Evolutionary conservation across 1,139 yeast genomes (phyloP).

Genomic region (Scheffersomyces titani): DNA sequence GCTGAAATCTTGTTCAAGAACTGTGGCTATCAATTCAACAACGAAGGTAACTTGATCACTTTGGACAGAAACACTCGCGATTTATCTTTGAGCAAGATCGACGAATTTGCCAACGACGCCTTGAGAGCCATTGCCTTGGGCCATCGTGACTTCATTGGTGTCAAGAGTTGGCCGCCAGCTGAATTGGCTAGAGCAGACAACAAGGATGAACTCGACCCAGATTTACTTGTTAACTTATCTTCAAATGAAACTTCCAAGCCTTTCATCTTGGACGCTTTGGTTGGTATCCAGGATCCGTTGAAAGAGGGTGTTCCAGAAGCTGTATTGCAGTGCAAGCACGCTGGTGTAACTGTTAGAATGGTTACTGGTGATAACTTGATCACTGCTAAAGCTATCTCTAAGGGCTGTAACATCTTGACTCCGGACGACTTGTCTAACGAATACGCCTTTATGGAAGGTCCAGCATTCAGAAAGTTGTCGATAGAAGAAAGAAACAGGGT

Average conservation of each 20-base stretch:
- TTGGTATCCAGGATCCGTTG: conserved; percentile 94
- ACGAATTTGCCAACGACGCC: conserved; percentile 70
- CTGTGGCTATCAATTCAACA: conserved; percentile 46
- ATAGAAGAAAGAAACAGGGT: conserved; percentile 56
- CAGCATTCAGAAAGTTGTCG: conserved; percentile 70
- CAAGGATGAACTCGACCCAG: conserved; percentile 48
- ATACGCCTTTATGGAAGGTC: conserved; percentile 87
- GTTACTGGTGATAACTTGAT: conserved; percentile 93
- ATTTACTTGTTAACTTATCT: conserved; percentile 35
- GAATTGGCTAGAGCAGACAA: conserved; percentile 31
- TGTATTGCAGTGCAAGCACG: conserved; percentile 77
- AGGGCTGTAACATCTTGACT: conserved; percentile 76
- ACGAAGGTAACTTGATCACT: conserved; percentile 28
- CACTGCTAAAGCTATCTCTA: conserved; percentile 90
- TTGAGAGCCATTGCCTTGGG: conserved; percentile 84
- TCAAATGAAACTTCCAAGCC: conserved; percentile 28
- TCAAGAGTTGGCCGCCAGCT: conserved; percentile 65
- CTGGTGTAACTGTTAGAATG: conserved; percentile 96
- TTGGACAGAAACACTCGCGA: conserved; percentile 37
- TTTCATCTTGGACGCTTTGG: conserved; percentile 64
- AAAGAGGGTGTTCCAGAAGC: conserved; percentile 90
- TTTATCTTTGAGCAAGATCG: conserved; percentile 48
- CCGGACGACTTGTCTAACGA: conserved; percentile 54
- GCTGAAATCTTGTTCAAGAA: conserved; percentile 78
- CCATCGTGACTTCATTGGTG: conserved; percentile 63